Percentiles rank a stretch among this genome's conserved stretches.
phyloP scores from a whole-genome alignment of 192 early-diverging fungal genomes.

The Podila epigama region DNA sequence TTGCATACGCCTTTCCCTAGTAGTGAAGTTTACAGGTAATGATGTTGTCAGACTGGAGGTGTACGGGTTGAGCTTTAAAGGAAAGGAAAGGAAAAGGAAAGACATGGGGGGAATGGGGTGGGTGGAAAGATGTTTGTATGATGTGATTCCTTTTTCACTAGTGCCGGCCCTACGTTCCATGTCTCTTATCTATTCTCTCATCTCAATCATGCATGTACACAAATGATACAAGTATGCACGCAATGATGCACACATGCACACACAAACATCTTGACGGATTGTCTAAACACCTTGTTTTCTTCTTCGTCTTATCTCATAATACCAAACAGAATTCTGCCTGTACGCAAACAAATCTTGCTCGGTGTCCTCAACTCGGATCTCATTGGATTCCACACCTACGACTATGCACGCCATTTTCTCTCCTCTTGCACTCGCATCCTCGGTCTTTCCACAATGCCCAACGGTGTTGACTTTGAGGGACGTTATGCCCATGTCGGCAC shows the following conservation, averaged over 20 bases:
- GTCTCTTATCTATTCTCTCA: neutral
- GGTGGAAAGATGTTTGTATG: neutral
- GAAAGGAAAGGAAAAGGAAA: too few relatives aligned
- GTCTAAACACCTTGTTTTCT: too few relatives aligned
- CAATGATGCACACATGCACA: too few relatives aligned
- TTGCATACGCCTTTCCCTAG: constrained; percentile 98
- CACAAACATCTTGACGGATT: too few relatives aligned
- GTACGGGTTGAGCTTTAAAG: too few relatives aligned
- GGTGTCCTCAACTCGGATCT: constrained; percentile 94
- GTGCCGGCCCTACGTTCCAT: neutral
- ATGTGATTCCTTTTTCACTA: neutral
- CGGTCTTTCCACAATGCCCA: constrained; percentile 92
- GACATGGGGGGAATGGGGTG: too few relatives aligned
- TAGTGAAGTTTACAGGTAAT: constrained; percentile 93
- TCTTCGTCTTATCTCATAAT: too few relatives aligned
- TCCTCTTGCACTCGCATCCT: constrained; percentile 97
- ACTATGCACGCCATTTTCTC: constrained; percentile 98
- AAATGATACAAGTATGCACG: too few relatives aligned
- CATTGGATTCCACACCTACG: constrained; percentile 99
- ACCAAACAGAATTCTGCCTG: constrained; percentile 85
- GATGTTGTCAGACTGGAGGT: neutral
- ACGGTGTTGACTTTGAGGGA: constrained; percentile 92
- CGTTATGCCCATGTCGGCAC: constrained; percentile 95
- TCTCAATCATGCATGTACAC: too few relatives aligned
- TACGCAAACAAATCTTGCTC: constrained; percentile 90